Percentiles rank a stretch among this genome's conserved stretches.
These are phyloP conservation scores for Nicotiana obtusifolia DNA, from an alignment of 257 asterid genomes.

Conservation along the genomic window DNA sequence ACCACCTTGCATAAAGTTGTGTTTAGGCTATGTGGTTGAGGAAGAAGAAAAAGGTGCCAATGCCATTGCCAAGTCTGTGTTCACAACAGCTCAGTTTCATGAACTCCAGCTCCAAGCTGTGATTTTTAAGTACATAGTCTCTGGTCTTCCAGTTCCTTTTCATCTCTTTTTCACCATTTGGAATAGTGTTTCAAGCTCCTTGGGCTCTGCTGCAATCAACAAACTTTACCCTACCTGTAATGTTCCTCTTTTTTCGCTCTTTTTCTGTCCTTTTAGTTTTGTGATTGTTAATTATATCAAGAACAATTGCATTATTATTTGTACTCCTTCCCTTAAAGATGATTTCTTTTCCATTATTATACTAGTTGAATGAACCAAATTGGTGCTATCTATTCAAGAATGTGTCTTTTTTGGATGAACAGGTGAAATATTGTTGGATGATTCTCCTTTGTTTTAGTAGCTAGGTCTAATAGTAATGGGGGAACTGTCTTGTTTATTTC, in stretches of 20 bases:
- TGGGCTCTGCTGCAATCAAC: slow-evolving; percentile 22
- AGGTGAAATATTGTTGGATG: background rate
- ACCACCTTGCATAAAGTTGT: slow-evolving; percentile 31
- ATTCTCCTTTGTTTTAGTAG: background rate
- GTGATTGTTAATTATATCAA: background rate
- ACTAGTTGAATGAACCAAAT: background rate
- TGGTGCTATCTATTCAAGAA: background rate
- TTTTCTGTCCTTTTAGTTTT: background rate
- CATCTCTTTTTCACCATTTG: slow-evolving; percentile 36
- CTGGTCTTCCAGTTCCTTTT: slow-evolving; percentile 38
- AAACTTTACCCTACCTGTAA: slow-evolving; percentile 35
- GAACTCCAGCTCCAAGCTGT: slow-evolving; percentile 33
- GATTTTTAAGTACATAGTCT: slow-evolving; percentile 28
- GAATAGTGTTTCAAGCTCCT: slow-evolving; percentile 33
- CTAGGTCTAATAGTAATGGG: background rate
- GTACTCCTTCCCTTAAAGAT: background rate
- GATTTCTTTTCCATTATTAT: background rate
- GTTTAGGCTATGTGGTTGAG: slow-evolving; percentile 26
- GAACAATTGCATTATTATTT: background rate
- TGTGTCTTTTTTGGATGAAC: background rate
- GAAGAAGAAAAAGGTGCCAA: slow-evolving; percentile 20
- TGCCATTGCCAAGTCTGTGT: slow-evolving; percentile 2
- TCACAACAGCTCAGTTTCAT: slow-evolving; percentile 35
- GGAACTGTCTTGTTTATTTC: background rate
- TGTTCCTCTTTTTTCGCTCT: slow-evolving; percentile 11